Evolutionary conservation across 306 rosid species (phyloP).

Genomic region (Vigna nakashimae): DNA sequence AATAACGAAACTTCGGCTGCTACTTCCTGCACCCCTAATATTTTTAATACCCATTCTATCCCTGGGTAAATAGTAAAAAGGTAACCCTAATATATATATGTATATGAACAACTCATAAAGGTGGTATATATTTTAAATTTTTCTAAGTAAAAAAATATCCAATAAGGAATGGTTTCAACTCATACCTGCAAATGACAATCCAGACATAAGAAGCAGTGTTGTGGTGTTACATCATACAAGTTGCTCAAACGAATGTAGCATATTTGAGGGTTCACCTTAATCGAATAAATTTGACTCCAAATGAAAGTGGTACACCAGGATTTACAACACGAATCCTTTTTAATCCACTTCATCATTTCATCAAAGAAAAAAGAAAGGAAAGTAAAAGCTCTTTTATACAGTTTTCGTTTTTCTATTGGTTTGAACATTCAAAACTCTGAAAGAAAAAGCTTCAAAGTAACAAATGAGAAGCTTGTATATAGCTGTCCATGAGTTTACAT

Average conservation of each 20-base stretch:
- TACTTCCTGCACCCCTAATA: too few relatives aligned
- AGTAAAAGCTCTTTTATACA: not conserved
- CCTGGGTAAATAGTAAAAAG: too few relatives aligned
- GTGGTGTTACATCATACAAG: conserved; percentile 4
- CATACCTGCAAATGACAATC: not conserved
- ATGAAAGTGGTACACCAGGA: not conserved
- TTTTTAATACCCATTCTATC: too few relatives aligned
- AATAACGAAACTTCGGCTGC: too few relatives aligned
- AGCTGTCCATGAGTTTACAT: conserved; percentile 40
- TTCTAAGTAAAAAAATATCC: too few relatives aligned
- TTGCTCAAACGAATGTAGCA: conserved; percentile 6
- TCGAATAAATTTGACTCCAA: not conserved
- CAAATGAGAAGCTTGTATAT: conserved; percentile 41
- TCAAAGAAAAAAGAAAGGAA: not conserved
- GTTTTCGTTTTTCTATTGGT: conserved; percentile 8
- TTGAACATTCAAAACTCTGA: conserved; percentile 41
- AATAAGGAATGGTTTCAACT: too few relatives aligned
- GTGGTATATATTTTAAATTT: too few relatives aligned
- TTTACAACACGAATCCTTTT: not conserved
- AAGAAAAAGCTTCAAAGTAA: conserved; percentile 43
- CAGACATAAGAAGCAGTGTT: conserved; percentile 18
- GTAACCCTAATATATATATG: too few relatives aligned
- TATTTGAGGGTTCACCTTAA: conserved; percentile 34
- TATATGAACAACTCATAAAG: too few relatives aligned
- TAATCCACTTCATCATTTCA: not conserved